Evolutionary conservation across 257 asterid genomes (phyloP).

Genomic region (Henckelia pumila): DNA sequence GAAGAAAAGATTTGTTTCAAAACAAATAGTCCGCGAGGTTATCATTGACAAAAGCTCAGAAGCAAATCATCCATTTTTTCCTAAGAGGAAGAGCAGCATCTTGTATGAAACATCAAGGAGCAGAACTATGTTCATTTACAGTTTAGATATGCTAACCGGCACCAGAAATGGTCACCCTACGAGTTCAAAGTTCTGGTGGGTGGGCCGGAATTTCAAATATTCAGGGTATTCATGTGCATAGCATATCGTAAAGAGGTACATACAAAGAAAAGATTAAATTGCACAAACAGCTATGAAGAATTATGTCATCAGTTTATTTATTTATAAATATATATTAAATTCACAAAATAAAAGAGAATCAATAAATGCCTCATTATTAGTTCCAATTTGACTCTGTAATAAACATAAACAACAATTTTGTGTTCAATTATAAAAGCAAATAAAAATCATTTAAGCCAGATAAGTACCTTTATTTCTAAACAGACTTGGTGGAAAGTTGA

Average conservation of each 20-base stretch:
- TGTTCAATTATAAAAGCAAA: neutral
- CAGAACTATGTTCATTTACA: constrained; percentile 1
- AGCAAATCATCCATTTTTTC: neutral
- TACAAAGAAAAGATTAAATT: no score
- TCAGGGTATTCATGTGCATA: neutral
- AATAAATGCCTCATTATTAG: neutral
- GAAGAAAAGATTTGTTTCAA: neutral
- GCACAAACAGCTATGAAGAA: neutral
- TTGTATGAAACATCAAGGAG: constrained; percentile 8
- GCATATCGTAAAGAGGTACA: neutral
- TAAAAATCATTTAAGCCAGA: neutral
- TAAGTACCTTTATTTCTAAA: constrained; percentile 67
- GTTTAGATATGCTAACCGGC: neutral
- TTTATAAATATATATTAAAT: constrained; percentile 9
- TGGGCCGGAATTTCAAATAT: neutral
- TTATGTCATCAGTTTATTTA: neutral
- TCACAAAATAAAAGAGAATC: constrained; percentile 9
- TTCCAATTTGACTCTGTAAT: constrained; percentile 19
- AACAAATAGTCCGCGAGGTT: neutral
- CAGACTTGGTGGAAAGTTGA: constrained; percentile 94
- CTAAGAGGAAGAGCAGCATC: constrained; percentile 2
- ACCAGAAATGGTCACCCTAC: neutral
- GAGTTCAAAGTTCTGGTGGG: constrained; percentile 14
- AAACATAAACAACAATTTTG: neutral
- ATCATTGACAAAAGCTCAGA: neutral